Base-by-base conservation (phyloP, 768 basidiomycete genomes). In the Agaricus subrufescens region DNA sequence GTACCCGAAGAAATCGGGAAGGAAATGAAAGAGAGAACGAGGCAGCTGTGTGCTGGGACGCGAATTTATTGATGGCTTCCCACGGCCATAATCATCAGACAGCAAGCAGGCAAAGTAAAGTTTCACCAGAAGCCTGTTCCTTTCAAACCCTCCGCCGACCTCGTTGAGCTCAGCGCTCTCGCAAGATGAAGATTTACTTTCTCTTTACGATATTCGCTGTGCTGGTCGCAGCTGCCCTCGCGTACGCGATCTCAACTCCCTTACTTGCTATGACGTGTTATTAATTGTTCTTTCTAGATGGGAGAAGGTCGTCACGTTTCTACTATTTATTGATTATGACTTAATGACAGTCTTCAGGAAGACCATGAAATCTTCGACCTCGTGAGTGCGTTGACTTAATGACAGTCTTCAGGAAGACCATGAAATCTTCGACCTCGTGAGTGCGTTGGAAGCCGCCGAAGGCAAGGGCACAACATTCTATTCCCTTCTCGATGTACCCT, bases 291-390 rank as follows among this genome's bases (percentile, higher is more conserved):
- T 43, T 43, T 60, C n/a, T 56, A 87, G 86, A 63, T 90, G 88
- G 88, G 84, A 86, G 49, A 89, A 87, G 72, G 87, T 86, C 57
- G 52, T 42, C 46, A 15, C 29, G 50, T 23, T 29, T 48, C 34
- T 42, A 31, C 30, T 34, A 25, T 30, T 39, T 65, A 23, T 56
- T 42, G 27, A 23, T 52, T 31, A 30, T 98, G 7, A 31, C 46
- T n/a, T 38, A 30, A 27, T 14, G 10, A 44, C 43, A 46, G 19
- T 46, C 44, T 43, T 49, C 59, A 94, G 88, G 89, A 95, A 72
- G 94, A 98, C 73, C 82, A 97, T 75, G 94, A 98, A 70, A 95
- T 98, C 38, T 98, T 98, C 66, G 95, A 97, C 72, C 79, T 97
- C 12, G 94, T 96, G 57, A 81, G 82, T 60, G 89, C 81, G 19